phyloP scores from a whole-genome alignment of 2,329 filamentous ascomycete species.

The Fusarium sp. region DNA sequence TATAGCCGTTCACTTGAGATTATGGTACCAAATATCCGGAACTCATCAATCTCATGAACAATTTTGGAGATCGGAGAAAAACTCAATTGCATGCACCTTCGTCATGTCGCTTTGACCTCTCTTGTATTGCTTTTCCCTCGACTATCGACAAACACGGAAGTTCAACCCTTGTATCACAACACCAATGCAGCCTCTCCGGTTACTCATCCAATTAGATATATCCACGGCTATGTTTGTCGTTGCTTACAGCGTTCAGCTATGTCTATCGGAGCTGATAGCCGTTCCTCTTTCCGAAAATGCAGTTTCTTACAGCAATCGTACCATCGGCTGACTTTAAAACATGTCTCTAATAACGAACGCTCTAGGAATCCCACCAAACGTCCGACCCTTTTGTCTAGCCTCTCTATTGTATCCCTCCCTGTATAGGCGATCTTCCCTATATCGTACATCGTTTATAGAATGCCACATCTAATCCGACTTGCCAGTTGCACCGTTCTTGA shows the following conservation, averaged over 20 bases:
- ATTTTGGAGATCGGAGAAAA: background rate
- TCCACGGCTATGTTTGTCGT: background rate
- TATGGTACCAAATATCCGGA: background rate
- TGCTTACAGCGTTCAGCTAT: background rate
- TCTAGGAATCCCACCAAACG: background rate
- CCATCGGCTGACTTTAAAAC: conserved; percentile 10
- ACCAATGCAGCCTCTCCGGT: conserved; percentile 12
- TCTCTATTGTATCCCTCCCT: conserved; percentile 1
- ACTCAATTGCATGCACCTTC: background rate
- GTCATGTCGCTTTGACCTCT: conserved; percentile 5
- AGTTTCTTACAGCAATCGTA: background rate
- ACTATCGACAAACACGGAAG: conserved; percentile 1
- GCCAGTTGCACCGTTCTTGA: conserved; percentile 40
- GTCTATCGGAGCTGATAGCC: background rate
- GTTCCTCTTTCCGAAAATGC: background rate
- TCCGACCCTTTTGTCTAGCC: conserved; percentile 20
- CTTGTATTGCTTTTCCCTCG: conserved; percentile 10
- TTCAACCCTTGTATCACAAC: conserved; percentile 8
- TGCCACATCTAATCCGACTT: conserved; percentile 25
- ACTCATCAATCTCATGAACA: background rate
- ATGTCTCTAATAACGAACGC: background rate
- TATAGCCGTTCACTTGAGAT: background rate
- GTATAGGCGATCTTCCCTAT: conserved; percentile 11
- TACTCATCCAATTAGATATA: conserved; percentile 4
- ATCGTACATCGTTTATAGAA: conserved; percentile 2